A percentile compares a stretch with the other conserved stretches of the same genome.
phyloP scores from a whole-genome alignment of 1,284 basidiomycete species.

The Ustilago loliicola region DNA sequence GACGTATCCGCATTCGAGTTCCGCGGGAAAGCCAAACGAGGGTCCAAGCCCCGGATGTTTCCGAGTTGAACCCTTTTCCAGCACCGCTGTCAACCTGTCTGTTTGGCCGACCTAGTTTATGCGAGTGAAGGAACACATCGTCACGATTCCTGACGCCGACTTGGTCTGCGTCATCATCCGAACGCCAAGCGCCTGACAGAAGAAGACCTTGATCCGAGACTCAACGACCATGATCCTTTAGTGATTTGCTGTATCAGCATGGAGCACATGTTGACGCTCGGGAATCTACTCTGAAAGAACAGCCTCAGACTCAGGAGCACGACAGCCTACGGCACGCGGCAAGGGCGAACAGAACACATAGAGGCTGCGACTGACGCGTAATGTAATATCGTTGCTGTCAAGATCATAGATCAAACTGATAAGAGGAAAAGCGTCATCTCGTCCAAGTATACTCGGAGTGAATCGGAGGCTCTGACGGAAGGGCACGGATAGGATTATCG shows the following conservation, averaged over 20 bases:
- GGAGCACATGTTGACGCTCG: no score
- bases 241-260: no score
- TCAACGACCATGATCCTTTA: no score
- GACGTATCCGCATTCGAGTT: neutral
- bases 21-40: neutral
- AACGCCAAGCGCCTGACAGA: no score
- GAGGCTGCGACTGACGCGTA: neutral
- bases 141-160: no score
- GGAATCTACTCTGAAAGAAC: no score
- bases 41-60: constrained; percentile 14
- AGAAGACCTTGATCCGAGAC: no score
- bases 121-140: neutral
- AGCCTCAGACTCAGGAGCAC: no score
- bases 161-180: no score
- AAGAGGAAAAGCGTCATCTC: neutral
- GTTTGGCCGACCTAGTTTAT: neutral
- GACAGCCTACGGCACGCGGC: no score
- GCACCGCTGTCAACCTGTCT: neutral
- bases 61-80: constrained; percentile 13
- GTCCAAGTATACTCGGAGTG: neutral
- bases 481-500: neutral
- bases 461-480: neutral
- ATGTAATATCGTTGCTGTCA: neutral
- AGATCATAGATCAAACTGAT: constrained; percentile 3
- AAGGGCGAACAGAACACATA: no score